Base-by-base conservation (phyloP, 331 rosid genomes). In the Pyracantha coccinea region DNA sequence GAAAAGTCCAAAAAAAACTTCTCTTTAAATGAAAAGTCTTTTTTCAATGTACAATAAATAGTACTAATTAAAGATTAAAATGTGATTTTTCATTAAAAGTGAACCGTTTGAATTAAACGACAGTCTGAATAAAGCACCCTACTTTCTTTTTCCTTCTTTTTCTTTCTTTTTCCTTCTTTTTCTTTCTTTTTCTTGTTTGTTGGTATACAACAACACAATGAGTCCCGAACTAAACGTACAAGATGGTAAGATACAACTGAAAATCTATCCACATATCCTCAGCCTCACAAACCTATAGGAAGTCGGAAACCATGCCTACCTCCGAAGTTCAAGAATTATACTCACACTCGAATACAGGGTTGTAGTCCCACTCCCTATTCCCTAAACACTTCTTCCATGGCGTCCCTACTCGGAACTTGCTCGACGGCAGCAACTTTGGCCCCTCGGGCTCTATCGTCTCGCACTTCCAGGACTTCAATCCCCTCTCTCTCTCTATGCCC, bases 181-280 rank as follows among this genome's bases (percentile, higher is more conserved):
- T 62, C 47, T 6, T 33, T 33, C 41, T 33, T 33, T 33, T 33
- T 33, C 41, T 33, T 33, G 10, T 33, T 7, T 33, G 41, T 33
- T 33, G 41, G 35, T 33, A 31, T 6, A 58, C n/a, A 38, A 31
- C 62, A 71, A 74, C 12, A 66, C 41, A 35, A 11, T 2, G 63
- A 19, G 29, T 45, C 20, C 63, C 9, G 25, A 19, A 7, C 27
- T 4, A 23, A 19, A 10, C 21, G 15, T 3, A 41, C 11, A 33
- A 33, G 2, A 1, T 31, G 5, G 31, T 29, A 29, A 38, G 41
- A 63, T 58, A n/a, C 81, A 38, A 78, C 20, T 29, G 84, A 75
- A 65, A 83, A 83, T 88, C 90, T 85, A 91, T 92, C 92, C 81
- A 75, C 97, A 87, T 90, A 89, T 85, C 95, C 81, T 64, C 32